These are phyloP conservation scores for Chalciporus sphaerocephalus DNA, from an alignment of 768 basidiomycete species.

Conservation along the genomic window DNA sequence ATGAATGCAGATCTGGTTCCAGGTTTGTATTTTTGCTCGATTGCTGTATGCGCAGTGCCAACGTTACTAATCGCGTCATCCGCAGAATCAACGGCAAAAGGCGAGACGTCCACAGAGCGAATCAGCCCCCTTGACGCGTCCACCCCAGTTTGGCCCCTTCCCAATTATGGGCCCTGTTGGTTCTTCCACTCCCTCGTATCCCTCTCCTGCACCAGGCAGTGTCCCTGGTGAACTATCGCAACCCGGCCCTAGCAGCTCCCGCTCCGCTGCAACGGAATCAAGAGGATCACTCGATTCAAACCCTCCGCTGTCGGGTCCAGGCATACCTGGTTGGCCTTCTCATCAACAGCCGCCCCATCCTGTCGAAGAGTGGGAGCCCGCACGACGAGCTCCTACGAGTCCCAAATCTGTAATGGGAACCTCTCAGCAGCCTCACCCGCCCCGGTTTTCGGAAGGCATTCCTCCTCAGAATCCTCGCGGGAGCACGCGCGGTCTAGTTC, in stretches of 20 bases:
- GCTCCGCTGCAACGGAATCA: constrained; percentile 8
- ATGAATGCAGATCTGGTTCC: constrained; percentile 75
- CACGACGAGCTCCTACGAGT: constrained; percentile 10
- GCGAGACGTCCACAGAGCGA: constrained; percentile 71
- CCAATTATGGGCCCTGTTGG: constrained; percentile 40
- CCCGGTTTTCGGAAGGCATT: constrained; percentile 7
- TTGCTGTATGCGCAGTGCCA: not conserved
- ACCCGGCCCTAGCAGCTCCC: constrained; percentile 12
- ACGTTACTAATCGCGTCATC: constrained; percentile 8
- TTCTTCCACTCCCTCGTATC: constrained; percentile 18
- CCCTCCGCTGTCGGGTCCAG: constrained; percentile 49
- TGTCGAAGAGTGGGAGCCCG: constrained; percentile 16
- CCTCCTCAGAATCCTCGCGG: constrained; percentile 12
- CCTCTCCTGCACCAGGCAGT: constrained; percentile 6
- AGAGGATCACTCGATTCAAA: constrained; percentile 34
- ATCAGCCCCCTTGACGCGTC: constrained; percentile 47
- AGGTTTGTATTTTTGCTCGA: constrained; percentile 40
- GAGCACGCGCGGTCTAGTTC: constrained; percentile 7
- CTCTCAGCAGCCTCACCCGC: constrained; percentile 3
- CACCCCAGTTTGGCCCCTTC: constrained; percentile 62
- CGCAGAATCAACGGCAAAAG: constrained; percentile 83
- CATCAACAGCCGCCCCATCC: constrained; percentile 15
- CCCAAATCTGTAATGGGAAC: constrained; percentile 4
- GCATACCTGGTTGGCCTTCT: constrained; percentile 42
- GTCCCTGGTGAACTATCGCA: constrained; percentile 11